These are phyloP conservation scores for Ascochyta koolunga DNA, from an alignment of 2,329 filamentous ascomycete species.

Conservation along the genomic window DNA sequence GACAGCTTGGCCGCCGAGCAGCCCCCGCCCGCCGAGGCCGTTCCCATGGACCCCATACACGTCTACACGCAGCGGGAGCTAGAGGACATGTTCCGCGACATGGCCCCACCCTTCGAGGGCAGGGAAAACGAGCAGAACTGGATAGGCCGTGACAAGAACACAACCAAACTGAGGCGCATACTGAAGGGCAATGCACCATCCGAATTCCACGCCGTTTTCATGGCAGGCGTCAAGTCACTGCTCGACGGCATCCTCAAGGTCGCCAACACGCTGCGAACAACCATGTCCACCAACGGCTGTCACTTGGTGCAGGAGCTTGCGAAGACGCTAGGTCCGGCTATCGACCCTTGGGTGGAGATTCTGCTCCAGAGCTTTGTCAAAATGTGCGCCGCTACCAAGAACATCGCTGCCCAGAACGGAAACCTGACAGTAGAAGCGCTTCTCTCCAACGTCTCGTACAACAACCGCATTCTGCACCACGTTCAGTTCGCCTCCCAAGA, in stretches of 20 bases:
- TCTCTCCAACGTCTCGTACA: conserved; percentile 80
- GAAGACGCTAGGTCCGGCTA: conserved; percentile 72
- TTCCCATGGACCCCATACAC: conserved; percentile 79
- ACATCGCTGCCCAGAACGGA: conserved; percentile 85
- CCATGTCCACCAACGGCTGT: conserved; percentile 85
- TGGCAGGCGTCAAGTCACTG: conserved; percentile 72
- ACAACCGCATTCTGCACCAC: conserved; percentile 81
- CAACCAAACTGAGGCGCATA: conserved; percentile 76
- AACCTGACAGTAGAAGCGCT: conserved; percentile 82
- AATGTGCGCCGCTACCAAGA: conserved; percentile 87
- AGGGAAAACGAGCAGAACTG: conserved; percentile 91
- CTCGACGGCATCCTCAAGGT: conserved; percentile 90
- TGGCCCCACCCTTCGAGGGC: conserved; percentile 83
- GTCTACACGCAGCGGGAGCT: conserved; percentile 84
- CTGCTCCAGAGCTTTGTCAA: conserved; percentile 90
- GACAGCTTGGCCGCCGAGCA: conserved; percentile 58
- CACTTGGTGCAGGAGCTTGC: conserved; percentile 85
- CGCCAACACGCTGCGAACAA: conserved; percentile 82
- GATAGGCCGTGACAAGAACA: conserved; percentile 81
- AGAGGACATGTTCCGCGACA: conserved; percentile 84
- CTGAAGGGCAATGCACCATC: conserved; percentile 82
- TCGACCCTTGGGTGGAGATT: conserved; percentile 89
- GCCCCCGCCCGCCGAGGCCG: conserved; percentile 67
- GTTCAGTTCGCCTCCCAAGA: conserved; percentile 82
- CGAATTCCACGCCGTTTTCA: conserved; percentile 75